These are phyloP conservation scores for Ballota nigra DNA, from an alignment of 257 asterid genomes.

Conservation along the genomic window DNA sequence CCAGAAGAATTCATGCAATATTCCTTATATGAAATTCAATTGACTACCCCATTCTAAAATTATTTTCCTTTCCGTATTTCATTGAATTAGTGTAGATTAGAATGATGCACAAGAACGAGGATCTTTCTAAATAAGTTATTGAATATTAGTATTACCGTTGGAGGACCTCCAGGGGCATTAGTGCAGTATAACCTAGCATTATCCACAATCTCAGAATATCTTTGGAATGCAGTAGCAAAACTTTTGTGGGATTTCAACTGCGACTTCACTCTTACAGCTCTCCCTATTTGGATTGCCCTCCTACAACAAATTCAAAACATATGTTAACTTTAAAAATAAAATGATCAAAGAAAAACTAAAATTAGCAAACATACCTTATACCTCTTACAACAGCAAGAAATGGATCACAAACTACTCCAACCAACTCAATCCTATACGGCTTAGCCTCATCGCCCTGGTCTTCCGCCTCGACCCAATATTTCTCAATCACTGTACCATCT, in stretches of 20 bases:
- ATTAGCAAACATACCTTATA: slow-evolving; percentile 49
- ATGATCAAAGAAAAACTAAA: too few relatives aligned
- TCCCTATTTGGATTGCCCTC: slow-evolving; percentile 82
- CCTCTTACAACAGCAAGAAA: slow-evolving; percentile 91
- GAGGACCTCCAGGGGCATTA: slow-evolving; percentile 55
- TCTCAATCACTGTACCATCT: slow-evolving; percentile 70
- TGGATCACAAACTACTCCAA: slow-evolving; percentile 91
- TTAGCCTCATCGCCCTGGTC: slow-evolving; percentile 23
- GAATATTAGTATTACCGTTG: slow-evolving; percentile 51
- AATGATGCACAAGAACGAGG: too few relatives aligned
- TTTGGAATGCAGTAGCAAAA: slow-evolving; percentile 71
- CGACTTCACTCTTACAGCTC: slow-evolving; percentile 90
- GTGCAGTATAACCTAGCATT: slow-evolving; percentile 83
- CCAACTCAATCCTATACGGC: slow-evolving; percentile 86
- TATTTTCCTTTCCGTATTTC: too few relatives aligned
- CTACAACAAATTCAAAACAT: slow-evolving; percentile 30
- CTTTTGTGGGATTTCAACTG: slow-evolving; percentile 90
- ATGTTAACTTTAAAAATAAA: background rate
- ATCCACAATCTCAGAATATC: slow-evolving; percentile 70
- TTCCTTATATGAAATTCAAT: too few relatives aligned
- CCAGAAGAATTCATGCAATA: too few relatives aligned
- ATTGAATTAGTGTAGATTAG: too few relatives aligned
- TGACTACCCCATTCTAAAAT: too few relatives aligned
- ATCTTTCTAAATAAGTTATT: too few relatives aligned
- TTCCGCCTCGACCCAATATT: slow-evolving; percentile 71